Percentiles rank a stretch among this genome's conserved stretches.
Evolutionary conservation across 2,329 filamentous ascomycete species (phyloP).

Genomic region (Dactylellina drechsleri): DNA sequence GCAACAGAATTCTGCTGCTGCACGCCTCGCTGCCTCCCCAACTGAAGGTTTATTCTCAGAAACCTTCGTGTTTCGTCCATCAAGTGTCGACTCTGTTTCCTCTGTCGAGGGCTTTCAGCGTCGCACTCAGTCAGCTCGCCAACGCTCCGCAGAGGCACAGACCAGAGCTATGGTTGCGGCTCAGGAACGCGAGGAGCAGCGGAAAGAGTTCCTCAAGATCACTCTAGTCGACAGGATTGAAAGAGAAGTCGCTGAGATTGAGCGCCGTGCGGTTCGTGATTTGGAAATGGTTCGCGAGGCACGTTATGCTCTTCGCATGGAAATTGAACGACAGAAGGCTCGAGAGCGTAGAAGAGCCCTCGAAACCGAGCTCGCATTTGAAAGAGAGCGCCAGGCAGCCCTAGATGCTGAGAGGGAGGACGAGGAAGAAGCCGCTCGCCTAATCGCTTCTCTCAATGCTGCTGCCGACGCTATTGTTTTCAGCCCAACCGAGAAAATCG

Average conservation of each 20-base stretch:
- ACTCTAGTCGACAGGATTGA: slow-evolving; percentile 51
- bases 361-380: slow-evolving; percentile 44
- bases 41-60: slow-evolving; percentile 27
- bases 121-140: slow-evolving; percentile 24
- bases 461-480: slow-evolving; percentile 34
- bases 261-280: slow-evolving; percentile 48
- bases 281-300: slow-evolving; percentile 53
- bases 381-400: slow-evolving; percentile 48
- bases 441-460: slow-evolving; percentile 48
- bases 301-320: slow-evolving; percentile 48
- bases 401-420: slow-evolving; percentile 48
- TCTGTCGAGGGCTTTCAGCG: slow-evolving; percentile 36
- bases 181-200: slow-evolving; percentile 42
- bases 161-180: slow-evolving; percentile 47
- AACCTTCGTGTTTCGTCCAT: slow-evolving; percentile 28
- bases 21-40: slow-evolving; percentile 45
- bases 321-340: slow-evolving; percentile 48
- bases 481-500: background rate
- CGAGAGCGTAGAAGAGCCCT: slow-evolving; percentile 48
- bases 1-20: slow-evolving; percentile 52
- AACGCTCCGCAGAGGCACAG: slow-evolving; percentile 31
- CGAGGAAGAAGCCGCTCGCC: slow-evolving; percentile 43
- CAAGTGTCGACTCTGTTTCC: slow-evolving; percentile 45
- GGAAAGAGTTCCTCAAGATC: slow-evolving; percentile 45
- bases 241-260: slow-evolving; percentile 49